Evolutionary conservation across 2,329 filamentous ascomycete species (phyloP), one percentile per base, ranked within the genome.

Genomic region (Tolypocladium album): DNA sequence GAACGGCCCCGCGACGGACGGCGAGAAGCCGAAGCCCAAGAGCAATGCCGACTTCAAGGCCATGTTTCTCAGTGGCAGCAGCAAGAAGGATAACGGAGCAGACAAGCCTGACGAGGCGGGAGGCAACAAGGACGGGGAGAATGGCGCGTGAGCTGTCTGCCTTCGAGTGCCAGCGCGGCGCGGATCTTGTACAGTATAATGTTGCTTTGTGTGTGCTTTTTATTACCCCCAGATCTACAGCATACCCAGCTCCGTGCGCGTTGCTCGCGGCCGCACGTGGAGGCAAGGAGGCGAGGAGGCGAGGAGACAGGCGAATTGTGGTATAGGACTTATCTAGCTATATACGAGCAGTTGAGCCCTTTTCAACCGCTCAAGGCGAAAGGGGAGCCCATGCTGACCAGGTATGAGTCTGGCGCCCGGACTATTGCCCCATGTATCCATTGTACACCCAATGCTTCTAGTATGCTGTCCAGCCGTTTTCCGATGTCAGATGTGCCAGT

Each of bases 11-110:
- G 42, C 42, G n/a, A 53, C 9, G 3, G 38, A 38, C 43, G 39
- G 40, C 20, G 34, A 64, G 15, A 65, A 63, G 40, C 65, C 71
- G 56, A 65, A 70, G 22, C 70, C 69, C 64, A 83, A 81, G 73
- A 83, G 76, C 66, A 84, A 84, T 69, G 79, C 80, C 2, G 82
- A 84, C 66, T 84, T 84, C 65, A 83, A 80, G 69, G 79, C 80
- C n/a, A 71, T 82, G 67, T 77, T 82, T 58, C 65, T 81, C 9
- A 65, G 66, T 17, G 64, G 67, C 24, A 34, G 57, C 27, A n/a
- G 61, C 34, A 57, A 58, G 31, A 61, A 64, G 31, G 58, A 63
- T 34, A 55, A 56, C 17, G 55, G 22, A 24, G 42, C 43, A 22
- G 55, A 57, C 47, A 50, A 50, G 47, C 31, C 45, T 43, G 47